A percentile compares a stretch with the other conserved stretches of the same genome.
phyloP scores from a whole-genome alignment of 176 grass and related monocot genomes.

The Cymbopogon citratus region DNA sequence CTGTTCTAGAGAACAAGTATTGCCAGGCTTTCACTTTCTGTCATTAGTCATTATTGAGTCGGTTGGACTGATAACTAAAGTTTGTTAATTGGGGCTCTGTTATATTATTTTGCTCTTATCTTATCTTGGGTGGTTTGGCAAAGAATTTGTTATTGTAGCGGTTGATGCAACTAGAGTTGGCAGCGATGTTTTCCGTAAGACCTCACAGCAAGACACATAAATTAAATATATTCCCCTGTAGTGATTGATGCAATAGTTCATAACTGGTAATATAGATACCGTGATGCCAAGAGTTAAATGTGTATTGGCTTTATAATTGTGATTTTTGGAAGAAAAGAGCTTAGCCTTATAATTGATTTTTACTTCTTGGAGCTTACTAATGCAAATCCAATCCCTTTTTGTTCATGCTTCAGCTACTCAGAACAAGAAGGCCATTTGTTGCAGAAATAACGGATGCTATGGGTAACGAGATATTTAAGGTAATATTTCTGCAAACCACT shows the following conservation, averaged over 20 bases:
- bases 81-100: not conserved
- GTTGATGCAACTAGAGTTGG: not conserved
- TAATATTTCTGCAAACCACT: conserved; percentile 32
- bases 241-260: too few relatives aligned
- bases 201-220: not conserved
- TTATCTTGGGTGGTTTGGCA: conserved; percentile 2
- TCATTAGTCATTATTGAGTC: not conserved
- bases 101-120: not conserved
- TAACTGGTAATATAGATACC: not conserved
- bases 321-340: not conserved
- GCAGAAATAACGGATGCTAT: conserved; percentile 69
- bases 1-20: not conserved
- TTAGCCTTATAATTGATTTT: not conserved
- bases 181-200: conserved; percentile 1
- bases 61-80: not conserved
- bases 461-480: conserved; percentile 90
- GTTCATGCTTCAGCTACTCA: conserved; percentile 68
- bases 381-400: conserved; percentile 15
- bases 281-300: conserved; percentile 12
- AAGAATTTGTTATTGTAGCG: not conserved
- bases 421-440: conserved; percentile 78
- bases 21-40: not conserved
- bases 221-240: not conserved
- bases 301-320: not conserved
- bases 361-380: conserved; percentile 17